A percentile compares a stretch with the other conserved stretches of the same genome.
Conservation (phyloP, 1,284 basidiomycete species). For the Ganoderma boninense region DNA sequence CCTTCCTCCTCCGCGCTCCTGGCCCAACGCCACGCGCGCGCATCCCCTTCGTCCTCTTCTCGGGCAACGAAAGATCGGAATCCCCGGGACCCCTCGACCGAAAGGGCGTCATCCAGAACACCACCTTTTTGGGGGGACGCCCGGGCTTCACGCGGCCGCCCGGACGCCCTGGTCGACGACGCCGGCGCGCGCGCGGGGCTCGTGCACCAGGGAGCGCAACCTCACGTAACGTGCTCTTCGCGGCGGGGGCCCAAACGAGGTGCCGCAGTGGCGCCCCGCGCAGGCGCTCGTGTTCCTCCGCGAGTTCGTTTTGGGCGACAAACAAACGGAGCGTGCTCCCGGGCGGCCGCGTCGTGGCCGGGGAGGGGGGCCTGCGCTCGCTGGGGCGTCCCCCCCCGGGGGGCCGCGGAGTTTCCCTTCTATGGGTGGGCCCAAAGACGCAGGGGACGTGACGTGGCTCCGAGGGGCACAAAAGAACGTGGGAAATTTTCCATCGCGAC, state of each 20-base stretch:
- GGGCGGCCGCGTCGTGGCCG: conserved; percentile 47
- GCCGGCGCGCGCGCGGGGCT: conserved; percentile 40
- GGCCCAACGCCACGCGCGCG: conserved; percentile 36
- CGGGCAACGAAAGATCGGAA: conserved; percentile 43
- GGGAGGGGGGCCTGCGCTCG: conserved; percentile 55
- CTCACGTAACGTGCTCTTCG: conserved; percentile 42
- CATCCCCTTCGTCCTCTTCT: conserved; percentile 42
- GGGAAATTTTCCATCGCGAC: conserved; percentile 49
- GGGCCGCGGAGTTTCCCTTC: conserved; percentile 32
- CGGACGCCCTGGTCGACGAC: conserved; percentile 57
- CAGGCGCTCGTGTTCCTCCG: conserved; percentile 44
- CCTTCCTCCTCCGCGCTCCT: conserved; percentile 42
- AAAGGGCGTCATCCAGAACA: conserved; percentile 56
- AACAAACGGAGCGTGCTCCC: conserved; percentile 37
- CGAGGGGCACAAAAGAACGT: conserved; percentile 56
- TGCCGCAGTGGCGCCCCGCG: conserved; percentile 40
- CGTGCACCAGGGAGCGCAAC: conserved; percentile 44
- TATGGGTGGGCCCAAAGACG: conserved; percentile 32
- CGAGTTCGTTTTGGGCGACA: conserved; percentile 44
- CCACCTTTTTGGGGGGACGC: conserved; percentile 63
- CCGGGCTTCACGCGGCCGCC: conserved; percentile 72
- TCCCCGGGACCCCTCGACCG: conserved; percentile 49
- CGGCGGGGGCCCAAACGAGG: conserved; percentile 42
- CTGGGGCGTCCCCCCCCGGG: conserved; percentile 55
- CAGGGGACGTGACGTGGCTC: conserved; percentile 31